These are phyloP conservation scores for Lecanosticta acicola DNA, from an alignment of 2,329 filamentous ascomycete species.

Conservation along the genomic window DNA sequence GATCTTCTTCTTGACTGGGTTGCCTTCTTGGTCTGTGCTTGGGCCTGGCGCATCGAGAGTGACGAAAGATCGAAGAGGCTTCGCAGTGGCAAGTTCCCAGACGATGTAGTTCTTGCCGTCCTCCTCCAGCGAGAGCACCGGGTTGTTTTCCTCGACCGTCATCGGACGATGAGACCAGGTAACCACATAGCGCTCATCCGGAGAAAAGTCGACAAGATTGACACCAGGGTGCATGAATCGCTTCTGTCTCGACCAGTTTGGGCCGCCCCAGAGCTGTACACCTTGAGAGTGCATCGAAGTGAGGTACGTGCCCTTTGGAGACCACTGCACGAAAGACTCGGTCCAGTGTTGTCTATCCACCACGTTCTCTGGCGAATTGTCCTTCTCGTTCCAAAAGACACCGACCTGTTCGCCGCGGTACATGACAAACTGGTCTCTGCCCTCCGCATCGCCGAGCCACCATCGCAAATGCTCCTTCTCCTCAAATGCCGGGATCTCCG, in stretches of 20 bases:
- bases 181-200: conserved; percentile 83
- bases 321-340: conserved; percentile 97
- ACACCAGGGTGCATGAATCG: conserved; percentile 93
- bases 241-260: conserved; percentile 82
- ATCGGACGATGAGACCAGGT: conserved; percentile 97
- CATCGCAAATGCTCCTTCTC: conserved; percentile 93
- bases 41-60: conserved; percentile 73
- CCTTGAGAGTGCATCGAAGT: conserved; percentile 93
- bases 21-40: conserved; percentile 54
- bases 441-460: conserved; percentile 83
- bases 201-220: conserved; percentile 94
- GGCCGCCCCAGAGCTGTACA: conserved; percentile 93
- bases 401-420: conserved; percentile 87
- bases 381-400: conserved; percentile 98
- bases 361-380: conserved; percentile 77
- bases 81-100: conserved; percentile 88
- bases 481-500: conserved; percentile 74
- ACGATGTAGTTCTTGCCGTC: conserved; percentile 99
- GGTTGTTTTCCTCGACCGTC: conserved; percentile 80
- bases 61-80: conserved; percentile 87
- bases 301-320: conserved; percentile 85
- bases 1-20: conserved; percentile 78
- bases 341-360: conserved; percentile 96
- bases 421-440: conserved; percentile 93
- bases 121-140: conserved; percentile 71